A percentile compares a stretch with the other conserved stretches of the same genome.
These are phyloP conservation scores for Alternaria hordeiaustralica DNA, from an alignment of 2,329 filamentous ascomycete species.

Conservation along the genomic window DNA sequence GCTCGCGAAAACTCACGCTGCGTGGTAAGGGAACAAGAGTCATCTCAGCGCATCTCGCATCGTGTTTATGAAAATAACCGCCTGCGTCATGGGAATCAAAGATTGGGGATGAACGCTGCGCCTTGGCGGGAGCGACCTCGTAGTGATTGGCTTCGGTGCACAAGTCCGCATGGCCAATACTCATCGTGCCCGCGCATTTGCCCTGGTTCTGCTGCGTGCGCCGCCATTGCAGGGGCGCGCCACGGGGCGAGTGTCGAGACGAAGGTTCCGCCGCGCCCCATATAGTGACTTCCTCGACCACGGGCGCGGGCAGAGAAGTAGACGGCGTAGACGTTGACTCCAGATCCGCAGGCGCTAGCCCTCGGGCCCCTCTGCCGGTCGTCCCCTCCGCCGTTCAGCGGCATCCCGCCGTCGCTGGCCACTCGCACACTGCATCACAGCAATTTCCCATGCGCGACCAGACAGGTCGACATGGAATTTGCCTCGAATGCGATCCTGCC, in stretches of 20 bases:
- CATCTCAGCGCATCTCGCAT: not conserved
- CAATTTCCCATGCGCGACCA: not conserved
- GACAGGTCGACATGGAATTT: not conserved
- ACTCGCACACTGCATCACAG: not conserved
- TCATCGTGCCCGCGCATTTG: not conserved
- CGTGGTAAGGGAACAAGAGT: not conserved
- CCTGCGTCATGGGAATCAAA: slow-evolving; percentile 5
- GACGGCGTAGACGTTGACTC: not conserved
- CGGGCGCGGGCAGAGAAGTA: not conserved
- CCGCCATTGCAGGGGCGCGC: not conserved
- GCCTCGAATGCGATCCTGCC: not conserved
- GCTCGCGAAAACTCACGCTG: slow-evolving; percentile 2
- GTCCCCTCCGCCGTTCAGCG: not conserved
- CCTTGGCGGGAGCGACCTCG: not conserved
- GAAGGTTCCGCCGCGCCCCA: not conserved
- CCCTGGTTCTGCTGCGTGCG: not conserved
- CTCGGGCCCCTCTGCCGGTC: not conserved
- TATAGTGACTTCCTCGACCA: not conserved
- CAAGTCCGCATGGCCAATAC: not conserved
- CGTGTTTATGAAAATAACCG: not conserved
- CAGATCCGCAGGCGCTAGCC: not conserved
- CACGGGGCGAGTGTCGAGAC: not conserved
- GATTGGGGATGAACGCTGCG: not conserved
- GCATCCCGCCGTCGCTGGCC: not conserved
- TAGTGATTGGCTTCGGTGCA: slow-evolving; percentile 13